Evolutionary conservation across 2,329 filamentous ascomycete species (phyloP).

Genomic region (Alternaria conjuncta): DNA sequence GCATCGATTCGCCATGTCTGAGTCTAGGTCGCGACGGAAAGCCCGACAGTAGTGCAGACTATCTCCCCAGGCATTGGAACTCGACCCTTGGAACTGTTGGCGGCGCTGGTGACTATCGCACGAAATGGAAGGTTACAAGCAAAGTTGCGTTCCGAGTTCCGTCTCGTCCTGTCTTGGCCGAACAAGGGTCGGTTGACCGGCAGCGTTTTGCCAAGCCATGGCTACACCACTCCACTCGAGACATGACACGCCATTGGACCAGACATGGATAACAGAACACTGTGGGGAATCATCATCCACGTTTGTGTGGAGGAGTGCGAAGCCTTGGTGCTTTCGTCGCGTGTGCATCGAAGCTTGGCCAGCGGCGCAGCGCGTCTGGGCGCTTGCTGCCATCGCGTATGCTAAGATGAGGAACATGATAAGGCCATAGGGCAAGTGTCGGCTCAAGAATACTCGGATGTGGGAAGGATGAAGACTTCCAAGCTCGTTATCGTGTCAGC

Average conservation of each 20-base stretch:
- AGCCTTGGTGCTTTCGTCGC: constrained; percentile 18
- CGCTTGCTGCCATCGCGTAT: constrained; percentile 10
- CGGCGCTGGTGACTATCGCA: constrained; percentile 23
- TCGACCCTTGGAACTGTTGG: constrained; percentile 26
- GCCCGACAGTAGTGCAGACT: not conserved
- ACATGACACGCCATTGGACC: constrained; percentile 4
- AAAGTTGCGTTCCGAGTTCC: constrained; percentile 27
- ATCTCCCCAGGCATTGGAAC: not conserved
- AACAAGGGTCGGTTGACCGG: constrained; percentile 18
- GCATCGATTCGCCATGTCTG: constrained; percentile 1
- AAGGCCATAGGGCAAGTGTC: constrained; percentile 1
- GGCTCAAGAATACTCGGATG: constrained; percentile 4
- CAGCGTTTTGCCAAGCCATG: constrained; percentile 2
- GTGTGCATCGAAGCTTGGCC: constrained; percentile 15
- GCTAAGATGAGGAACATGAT: constrained; percentile 1
- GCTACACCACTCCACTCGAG: constrained; percentile 1
- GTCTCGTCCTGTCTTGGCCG: constrained; percentile 21
- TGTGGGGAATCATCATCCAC: not conserved
- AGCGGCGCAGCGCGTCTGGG: constrained; percentile 13
- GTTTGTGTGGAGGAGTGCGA: constrained; percentile 19
- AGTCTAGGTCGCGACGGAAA: not conserved
- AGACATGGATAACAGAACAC: not conserved
- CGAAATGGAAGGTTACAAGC: constrained; percentile 28
- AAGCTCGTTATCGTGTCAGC: not conserved
- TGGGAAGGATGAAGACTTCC: not conserved